phyloP scores from a whole-genome alignment of 2,329 filamentous ascomycete species.

The Colletotrichum sp. region DNA sequence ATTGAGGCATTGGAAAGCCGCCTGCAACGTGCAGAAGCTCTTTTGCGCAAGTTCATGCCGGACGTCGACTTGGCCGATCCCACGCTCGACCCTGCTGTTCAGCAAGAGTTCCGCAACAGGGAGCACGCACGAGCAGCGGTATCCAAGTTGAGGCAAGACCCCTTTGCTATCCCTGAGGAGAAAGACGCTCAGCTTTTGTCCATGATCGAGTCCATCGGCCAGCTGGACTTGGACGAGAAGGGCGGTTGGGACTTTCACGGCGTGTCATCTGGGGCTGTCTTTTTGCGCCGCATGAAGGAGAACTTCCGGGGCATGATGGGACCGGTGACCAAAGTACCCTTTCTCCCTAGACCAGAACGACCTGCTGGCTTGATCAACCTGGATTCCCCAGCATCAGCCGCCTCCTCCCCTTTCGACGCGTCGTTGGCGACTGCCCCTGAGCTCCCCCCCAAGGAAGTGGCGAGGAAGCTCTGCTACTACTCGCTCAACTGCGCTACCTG shows the following conservation, averaged over 20 bases:
- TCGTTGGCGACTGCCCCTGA: constrained; percentile 62
- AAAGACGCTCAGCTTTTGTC: constrained; percentile 82
- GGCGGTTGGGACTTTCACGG: constrained; percentile 97
- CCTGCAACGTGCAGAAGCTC: constrained; percentile 80
- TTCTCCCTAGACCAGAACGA: constrained; percentile 58
- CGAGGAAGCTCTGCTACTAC: constrained; percentile 58
- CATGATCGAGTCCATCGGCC: constrained; percentile 93
- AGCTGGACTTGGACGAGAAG: constrained; percentile 88
- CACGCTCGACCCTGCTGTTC: constrained; percentile 77
- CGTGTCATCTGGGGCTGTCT: constrained; percentile 89
- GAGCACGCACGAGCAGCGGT: constrained; percentile 56
- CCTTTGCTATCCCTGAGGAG: constrained; percentile 40
- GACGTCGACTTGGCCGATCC: constrained; percentile 87
- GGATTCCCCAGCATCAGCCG: constrained; percentile 68
- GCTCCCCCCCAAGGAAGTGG: constrained; percentile 69
- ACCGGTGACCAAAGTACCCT: constrained; percentile 63
- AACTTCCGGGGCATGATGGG: constrained; percentile 82
- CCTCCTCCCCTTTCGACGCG: constrained; percentile 69
- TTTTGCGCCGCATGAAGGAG: constrained; percentile 84
- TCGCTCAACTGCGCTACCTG: constrained; percentile 63
- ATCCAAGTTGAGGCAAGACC: constrained; percentile 43
- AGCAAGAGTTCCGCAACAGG: constrained; percentile 69
- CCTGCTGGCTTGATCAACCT: constrained; percentile 60
- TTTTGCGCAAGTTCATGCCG: constrained; percentile 81
- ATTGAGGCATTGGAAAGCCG: constrained; percentile 87